A percentile compares a stretch with the other conserved stretches of the same genome.
Conservation (phyloP, 345 rosid species). For the Bruguiera parviflora region DNA sequence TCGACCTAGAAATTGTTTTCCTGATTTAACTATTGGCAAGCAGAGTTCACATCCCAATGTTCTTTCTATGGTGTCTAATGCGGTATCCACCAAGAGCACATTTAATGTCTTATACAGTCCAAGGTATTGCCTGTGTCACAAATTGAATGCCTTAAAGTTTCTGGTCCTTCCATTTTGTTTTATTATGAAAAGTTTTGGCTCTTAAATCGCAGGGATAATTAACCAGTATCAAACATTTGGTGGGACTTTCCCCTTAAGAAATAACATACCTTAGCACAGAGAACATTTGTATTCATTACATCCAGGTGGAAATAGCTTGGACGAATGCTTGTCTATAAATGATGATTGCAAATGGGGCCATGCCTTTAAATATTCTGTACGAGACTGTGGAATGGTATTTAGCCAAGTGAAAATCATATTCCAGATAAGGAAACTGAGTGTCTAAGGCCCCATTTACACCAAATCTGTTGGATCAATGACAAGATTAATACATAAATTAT, state of each 20-base stretch:
- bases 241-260: neutral
- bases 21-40: slow-evolving; percentile 52
- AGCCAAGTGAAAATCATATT: no score
- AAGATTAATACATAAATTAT: no score
- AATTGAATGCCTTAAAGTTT: neutral
- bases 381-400: no score
- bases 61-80: slow-evolving; percentile 64
- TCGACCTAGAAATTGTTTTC: slow-evolving; percentile 74
- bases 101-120: slow-evolving; percentile 83
- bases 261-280: neutral
- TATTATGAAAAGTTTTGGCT: neutral
- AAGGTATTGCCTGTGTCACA: slow-evolving; percentile 42
- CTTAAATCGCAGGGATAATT: no score
- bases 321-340: no score
- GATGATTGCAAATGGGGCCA: no score
- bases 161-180: neutral
- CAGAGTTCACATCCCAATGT: slow-evolving; percentile 46
- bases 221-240: neutral
- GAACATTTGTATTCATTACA: neutral
- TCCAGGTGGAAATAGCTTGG: neutral
- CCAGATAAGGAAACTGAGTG: no score
- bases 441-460: no score
- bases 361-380: no score
- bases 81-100: slow-evolving; percentile 55
- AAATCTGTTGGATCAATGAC: no score